These are phyloP conservation scores for Apiospora kogelbergensis DNA, from an alignment of 2,329 filamentous ascomycete genomes.

Conservation along the genomic window DNA sequence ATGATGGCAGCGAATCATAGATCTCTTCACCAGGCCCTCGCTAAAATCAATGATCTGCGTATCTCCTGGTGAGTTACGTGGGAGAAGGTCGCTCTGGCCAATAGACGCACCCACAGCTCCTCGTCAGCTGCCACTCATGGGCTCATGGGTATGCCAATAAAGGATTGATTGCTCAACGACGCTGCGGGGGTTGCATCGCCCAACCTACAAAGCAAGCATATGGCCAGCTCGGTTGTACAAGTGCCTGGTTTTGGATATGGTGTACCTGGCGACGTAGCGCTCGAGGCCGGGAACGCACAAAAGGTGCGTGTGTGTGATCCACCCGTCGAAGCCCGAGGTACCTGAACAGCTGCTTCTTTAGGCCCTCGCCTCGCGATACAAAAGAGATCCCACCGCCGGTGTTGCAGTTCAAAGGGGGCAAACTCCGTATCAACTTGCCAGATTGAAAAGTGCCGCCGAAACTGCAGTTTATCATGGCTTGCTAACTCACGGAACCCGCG, in stretches of 20 bases:
- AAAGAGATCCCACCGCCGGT: conserved; percentile 15
- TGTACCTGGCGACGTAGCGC: not conserved
- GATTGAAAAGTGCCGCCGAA: conserved; percentile 4
- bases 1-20: not conserved
- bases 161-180: not conserved
- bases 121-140: not conserved
- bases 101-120: not conserved
- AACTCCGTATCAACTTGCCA: conserved; percentile 8
- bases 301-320: conserved; percentile 9
- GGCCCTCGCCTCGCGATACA: not conserved
- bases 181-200: not conserved
- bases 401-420: conserved; percentile 20
- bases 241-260: not conserved
- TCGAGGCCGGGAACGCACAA: not conserved
- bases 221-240: not conserved
- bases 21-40: not conserved
- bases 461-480: not conserved
- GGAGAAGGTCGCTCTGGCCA: not conserved
- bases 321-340: conserved; percentile 11
- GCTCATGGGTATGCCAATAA: not conserved
- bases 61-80: not conserved
- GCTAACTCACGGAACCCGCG: not conserved
- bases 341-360: conserved; percentile 13
- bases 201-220: not conserved
- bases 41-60: not conserved